phyloP scores from a whole-genome alignment of 2,329 filamentous ascomycete genomes.

The Fonsecaea multimorphosa region DNA sequence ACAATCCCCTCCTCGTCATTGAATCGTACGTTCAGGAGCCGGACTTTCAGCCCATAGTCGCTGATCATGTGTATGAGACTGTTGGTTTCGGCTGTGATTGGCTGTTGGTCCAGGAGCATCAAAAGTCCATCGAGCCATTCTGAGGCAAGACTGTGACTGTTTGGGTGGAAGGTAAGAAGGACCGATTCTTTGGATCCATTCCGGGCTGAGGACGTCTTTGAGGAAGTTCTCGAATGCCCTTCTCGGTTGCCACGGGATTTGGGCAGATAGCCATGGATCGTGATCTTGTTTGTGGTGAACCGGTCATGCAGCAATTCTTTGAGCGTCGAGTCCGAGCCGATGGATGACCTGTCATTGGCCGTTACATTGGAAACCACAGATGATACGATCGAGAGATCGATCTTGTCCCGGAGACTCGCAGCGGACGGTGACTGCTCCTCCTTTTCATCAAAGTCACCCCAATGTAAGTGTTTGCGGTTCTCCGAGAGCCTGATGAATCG shows the following conservation, averaged over 20 bases:
- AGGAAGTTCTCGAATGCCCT: conserved; percentile 43
- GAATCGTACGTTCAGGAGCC: conserved; percentile 86
- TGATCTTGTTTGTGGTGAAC: conserved; percentile 77
- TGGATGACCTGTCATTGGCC: conserved; percentile 52
- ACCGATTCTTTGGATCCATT: conserved; percentile 67
- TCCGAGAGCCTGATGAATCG: conserved; percentile 88
- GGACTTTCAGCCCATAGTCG: conserved; percentile 90
- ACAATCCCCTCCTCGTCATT: conserved; percentile 74
- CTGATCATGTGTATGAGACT: conserved; percentile 84
- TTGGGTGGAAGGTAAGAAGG: conserved; percentile 81
- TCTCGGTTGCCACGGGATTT: conserved; percentile 41
- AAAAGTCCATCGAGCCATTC: conserved; percentile 96
- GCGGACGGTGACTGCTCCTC: conserved; percentile 64
- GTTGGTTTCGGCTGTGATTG: conserved; percentile 95
- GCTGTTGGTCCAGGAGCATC: conserved; percentile 92
- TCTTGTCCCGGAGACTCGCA: conserved; percentile 44
- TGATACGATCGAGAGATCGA: conserved; percentile 85
- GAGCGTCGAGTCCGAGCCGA: conserved; percentile 28
- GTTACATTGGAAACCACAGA: conserved; percentile 93
- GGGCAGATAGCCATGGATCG: conserved; percentile 75
- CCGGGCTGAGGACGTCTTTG: conserved; percentile 38
- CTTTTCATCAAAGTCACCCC: conserved; percentile 78
- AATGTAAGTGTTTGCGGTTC: conserved; percentile 88
- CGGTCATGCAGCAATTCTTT: conserved; percentile 45
- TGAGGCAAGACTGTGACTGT: conserved; percentile 80